Conservation (phyloP, 441 rosid species). For the Lagerstroemia fauriei region DNA sequence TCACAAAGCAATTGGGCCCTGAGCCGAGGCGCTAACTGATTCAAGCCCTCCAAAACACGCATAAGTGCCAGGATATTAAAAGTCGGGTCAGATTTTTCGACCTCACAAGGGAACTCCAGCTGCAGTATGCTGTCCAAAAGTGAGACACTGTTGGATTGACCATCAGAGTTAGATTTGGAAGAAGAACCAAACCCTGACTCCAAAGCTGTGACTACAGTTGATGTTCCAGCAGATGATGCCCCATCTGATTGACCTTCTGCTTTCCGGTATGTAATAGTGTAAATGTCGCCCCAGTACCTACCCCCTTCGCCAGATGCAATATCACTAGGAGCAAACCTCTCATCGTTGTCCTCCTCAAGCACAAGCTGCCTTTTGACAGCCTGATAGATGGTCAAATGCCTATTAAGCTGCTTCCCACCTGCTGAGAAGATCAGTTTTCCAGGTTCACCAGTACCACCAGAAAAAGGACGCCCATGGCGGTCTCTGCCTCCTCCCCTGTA, state of each 20-base stretch:
- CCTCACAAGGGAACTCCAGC: slow-evolving; percentile 94
- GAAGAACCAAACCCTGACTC: slow-evolving; percentile 56
- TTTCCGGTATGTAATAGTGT: slow-evolving; percentile 83
- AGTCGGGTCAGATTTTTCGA: slow-evolving; percentile 89
- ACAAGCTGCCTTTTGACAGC: slow-evolving; percentile 94
- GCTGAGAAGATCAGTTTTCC: slow-evolving; percentile 78
- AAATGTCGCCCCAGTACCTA: slow-evolving; percentile 86
- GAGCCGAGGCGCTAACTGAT: slow-evolving; percentile 87
- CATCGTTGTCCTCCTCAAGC: slow-evolving; percentile 88
- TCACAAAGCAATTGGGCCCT: slow-evolving; percentile 69
- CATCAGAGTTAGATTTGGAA: slow-evolving; percentile 53
- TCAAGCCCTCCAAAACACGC: slow-evolving; percentile 88
- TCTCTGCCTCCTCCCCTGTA: slow-evolving; percentile 87
- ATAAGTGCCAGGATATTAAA: slow-evolving; percentile 81
- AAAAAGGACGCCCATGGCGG: slow-evolving; percentile 77
- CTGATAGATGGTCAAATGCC: slow-evolving; percentile 95
- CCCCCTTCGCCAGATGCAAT: slow-evolving; percentile 87
- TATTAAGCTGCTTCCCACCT: slow-evolving; percentile 89
- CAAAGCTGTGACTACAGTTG: slow-evolving; percentile 50
- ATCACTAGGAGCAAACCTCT: slow-evolving; percentile 78
- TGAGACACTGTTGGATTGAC: slow-evolving; percentile 54
- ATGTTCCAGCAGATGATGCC: slow-evolving; percentile 58
- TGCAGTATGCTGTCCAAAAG: slow-evolving; percentile 92
- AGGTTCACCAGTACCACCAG: slow-evolving; percentile 73
- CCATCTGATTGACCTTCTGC: slow-evolving; percentile 78